A percentile compares a stretch with the other conserved stretches of the same genome.
phyloP scores from a whole-genome alignment of 345 rosid species.

The Syzygium oleosum region DNA sequence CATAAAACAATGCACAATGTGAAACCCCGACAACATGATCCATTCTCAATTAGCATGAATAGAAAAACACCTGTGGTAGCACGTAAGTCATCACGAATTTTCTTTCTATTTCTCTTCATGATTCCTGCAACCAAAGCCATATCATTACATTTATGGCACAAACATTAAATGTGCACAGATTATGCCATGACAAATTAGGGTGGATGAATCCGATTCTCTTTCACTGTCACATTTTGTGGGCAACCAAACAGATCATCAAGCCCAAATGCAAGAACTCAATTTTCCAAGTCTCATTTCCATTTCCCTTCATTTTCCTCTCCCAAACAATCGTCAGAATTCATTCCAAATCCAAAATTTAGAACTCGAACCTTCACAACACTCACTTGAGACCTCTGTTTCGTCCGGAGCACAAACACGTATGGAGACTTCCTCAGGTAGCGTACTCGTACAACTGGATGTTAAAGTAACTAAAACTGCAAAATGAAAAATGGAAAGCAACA shows the following conservation, averaged over 20 bases:
- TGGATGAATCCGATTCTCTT: not conserved
- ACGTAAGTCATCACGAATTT: conserved; percentile 34
- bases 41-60: conserved; percentile 14
- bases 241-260: no score
- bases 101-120: conserved; percentile 64
- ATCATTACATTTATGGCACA: not conserved
- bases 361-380: not conserved
- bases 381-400: conserved; percentile 85
- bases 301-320: no score
- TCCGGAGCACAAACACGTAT: no score
- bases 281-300: not conserved
- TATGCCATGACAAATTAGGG: no score
- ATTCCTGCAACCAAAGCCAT: conserved; percentile 40
- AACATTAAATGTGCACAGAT: not conserved
- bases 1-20: not conserved
- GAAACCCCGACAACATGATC: conserved; percentile 8
- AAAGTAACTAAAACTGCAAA: no score
- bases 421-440: no score
- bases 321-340: not conserved
- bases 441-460: no score
- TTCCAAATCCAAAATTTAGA: no score
- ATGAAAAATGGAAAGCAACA: not conserved
- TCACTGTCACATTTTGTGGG: no score
- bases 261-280: no score
- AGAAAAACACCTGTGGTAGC: conserved; percentile 74